Evolutionary conservation across 2,329 filamentous ascomycete species (phyloP), one percentile per base, ranked within the genome.

Genomic region (Coccinonectria pachysandricola): DNA sequence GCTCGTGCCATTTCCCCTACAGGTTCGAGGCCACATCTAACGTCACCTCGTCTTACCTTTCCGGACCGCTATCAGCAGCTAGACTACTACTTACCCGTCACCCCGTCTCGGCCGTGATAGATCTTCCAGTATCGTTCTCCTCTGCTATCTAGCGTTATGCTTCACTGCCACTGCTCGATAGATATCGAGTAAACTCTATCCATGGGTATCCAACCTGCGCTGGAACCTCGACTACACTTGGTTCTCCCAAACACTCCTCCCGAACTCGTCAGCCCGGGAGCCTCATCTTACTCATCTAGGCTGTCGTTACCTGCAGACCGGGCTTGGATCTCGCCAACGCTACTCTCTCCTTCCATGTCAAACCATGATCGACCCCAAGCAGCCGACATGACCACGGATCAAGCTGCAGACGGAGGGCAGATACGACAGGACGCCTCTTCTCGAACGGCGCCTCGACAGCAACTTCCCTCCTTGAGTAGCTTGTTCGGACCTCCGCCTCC

Each of bases 391-490:
- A 54, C 53, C 24, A 32, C 39, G 35, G 53, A 53, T 32, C 58
- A 56, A 43, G 52, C 47, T 25, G 40, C 48, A 27, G 57, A 60
- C 36, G 55, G 57, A 28, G 46, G 46, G 15, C 50, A 51, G 23
- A 37, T 42, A 26, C 54, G 52, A 34, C 52, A 53, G 29, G 57
- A 61, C 31, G 42, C 43, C 23, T 40, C 40, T 23, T 42, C 30
- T 37, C 48, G 43, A 34, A 29, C 39, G 34, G 38, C 46, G 12
- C 34, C 46, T 24, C 56, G 59, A 31, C 65, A 67, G 37, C 63
- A 68, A 39, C 59, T 74, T 12, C 70, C 70, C 2, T 63, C 70
- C 5, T 41, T 75, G 37, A 72, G 65, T 49, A 73, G 68, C 39
- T 50, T 75, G 10, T 71, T 74, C 39, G 66, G 65, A 3, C 63